Conservation (phyloP, 78 protist species). For the Guillardia theta region DNA sequence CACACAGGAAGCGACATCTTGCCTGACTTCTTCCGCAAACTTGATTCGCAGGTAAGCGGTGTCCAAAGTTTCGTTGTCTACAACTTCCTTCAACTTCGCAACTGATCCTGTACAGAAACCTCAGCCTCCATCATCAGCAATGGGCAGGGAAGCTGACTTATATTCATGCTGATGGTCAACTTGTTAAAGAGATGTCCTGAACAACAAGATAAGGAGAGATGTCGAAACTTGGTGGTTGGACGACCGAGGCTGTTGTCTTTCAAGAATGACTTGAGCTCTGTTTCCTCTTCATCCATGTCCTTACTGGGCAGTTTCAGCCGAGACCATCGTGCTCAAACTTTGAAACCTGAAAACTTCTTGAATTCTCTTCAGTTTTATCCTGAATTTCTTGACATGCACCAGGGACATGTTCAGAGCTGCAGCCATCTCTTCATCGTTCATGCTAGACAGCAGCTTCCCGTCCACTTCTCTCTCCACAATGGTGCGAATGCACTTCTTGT, state of each 20-base stretch:
- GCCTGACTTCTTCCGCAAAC: not conserved
- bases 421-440: not conserved
- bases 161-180: not conserved
- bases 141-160: not conserved
- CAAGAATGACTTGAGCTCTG: not conserved
- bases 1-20: not conserved
- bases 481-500: not conserved
- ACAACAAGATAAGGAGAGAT: not conserved
- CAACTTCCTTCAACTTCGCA: not conserved
- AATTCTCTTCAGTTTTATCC: not conserved
- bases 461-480: not conserved
- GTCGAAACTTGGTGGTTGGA: not conserved
- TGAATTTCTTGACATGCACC: not conserved
- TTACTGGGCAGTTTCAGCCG: not conserved
- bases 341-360: not conserved
- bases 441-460: not conserved
- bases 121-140: not conserved
- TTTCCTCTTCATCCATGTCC: not conserved
- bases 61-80: not conserved
- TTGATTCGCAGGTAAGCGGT: not conserved
- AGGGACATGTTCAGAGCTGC: not conserved
- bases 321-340: too few relatives aligned
- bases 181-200: not conserved
- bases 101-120: not conserved
- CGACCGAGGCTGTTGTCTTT: not conserved